Evolutionary conservation across 179 eudicot species (phyloP).

Genomic region (Heliamphora pulchella): DNA sequence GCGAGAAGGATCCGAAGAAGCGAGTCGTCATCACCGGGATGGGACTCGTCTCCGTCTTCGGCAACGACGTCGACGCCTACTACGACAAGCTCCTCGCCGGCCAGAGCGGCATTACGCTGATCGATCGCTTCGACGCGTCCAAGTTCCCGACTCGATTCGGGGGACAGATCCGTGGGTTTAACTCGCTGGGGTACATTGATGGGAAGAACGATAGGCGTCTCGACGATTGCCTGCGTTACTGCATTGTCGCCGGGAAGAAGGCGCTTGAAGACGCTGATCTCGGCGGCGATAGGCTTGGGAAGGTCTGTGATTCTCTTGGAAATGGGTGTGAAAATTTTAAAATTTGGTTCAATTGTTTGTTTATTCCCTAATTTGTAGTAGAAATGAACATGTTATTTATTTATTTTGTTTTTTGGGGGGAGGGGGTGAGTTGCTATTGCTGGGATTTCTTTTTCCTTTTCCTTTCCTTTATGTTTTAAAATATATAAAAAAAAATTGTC

Average conservation of each 20-base stretch:
- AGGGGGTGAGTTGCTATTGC: no score
- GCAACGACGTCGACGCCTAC: constrained; percentile 57
- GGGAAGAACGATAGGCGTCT: constrained; percentile 72
- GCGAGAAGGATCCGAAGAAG: constrained; percentile 77
- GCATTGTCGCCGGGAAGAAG: constrained; percentile 82
- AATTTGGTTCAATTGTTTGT: neutral
- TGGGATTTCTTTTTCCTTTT: no score
- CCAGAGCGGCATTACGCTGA: constrained; percentile 54
- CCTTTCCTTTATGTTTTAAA: no score
- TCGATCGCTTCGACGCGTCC: constrained; percentile 73
- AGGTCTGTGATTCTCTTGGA: constrained; percentile 24
- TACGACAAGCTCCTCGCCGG: constrained; percentile 62
- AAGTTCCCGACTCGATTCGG: constrained; percentile 72
- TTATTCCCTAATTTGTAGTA: neutral
- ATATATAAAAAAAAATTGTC: no score
- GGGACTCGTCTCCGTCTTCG: constrained; percentile 80
- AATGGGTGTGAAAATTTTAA: neutral
- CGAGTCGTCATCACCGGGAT: constrained; percentile 70
- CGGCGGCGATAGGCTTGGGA: constrained; percentile 41
- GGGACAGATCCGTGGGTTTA: constrained; percentile 66
- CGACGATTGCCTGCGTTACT: constrained; percentile 63
- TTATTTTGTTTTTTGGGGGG: neutral
- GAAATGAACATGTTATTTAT: neutral
- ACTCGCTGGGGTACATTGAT: constrained; percentile 62
- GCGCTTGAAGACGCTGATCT: constrained; percentile 70